A percentile compares a stretch with the other conserved stretches of the same genome.
phyloP scores from a whole-genome alignment of 345 rosid species.

The Ceriops decandra region DNA sequence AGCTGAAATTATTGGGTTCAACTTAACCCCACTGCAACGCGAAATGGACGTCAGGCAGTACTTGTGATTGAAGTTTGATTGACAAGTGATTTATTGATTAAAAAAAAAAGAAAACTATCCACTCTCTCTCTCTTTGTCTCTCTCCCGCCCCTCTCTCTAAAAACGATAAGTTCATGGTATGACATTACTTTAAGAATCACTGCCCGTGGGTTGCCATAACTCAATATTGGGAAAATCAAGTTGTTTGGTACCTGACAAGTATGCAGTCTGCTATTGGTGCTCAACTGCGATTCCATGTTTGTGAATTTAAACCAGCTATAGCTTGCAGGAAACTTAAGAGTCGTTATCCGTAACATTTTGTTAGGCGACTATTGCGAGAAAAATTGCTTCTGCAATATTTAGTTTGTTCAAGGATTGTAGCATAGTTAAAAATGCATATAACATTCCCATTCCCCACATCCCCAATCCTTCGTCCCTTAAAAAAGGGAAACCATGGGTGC shows the following conservation, averaged over 20 bases:
- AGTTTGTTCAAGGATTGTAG: background rate
- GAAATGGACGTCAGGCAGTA: too few relatives aligned
- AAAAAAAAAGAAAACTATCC: too few relatives aligned
- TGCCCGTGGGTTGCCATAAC: background rate
- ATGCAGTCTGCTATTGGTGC: background rate
- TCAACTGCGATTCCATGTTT: conserved; percentile 7
- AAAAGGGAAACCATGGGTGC: background rate
- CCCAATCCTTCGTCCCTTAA: too few relatives aligned
- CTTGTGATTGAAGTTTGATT: too few relatives aligned
- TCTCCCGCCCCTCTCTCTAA: too few relatives aligned
- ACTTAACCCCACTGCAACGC: too few relatives aligned
- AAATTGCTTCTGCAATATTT: background rate
- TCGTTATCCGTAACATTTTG: background rate
- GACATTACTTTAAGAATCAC: background rate
- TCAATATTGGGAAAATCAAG: conserved; percentile 1
- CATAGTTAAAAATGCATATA: background rate
- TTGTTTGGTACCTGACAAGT: background rate
- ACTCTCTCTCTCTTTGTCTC: too few relatives aligned
- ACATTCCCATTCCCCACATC: background rate
- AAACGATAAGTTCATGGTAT: background rate
- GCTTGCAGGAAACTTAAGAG: background rate
- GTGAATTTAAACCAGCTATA: background rate
- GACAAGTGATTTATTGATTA: too few relatives aligned
- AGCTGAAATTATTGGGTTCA: too few relatives aligned
- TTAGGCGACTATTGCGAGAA: background rate